Percentiles rank a stretch among this genome's conserved stretches.
Conservation (phyloP, 2,329 filamentous ascomycete species). For the Alternaria triticina region DNA sequence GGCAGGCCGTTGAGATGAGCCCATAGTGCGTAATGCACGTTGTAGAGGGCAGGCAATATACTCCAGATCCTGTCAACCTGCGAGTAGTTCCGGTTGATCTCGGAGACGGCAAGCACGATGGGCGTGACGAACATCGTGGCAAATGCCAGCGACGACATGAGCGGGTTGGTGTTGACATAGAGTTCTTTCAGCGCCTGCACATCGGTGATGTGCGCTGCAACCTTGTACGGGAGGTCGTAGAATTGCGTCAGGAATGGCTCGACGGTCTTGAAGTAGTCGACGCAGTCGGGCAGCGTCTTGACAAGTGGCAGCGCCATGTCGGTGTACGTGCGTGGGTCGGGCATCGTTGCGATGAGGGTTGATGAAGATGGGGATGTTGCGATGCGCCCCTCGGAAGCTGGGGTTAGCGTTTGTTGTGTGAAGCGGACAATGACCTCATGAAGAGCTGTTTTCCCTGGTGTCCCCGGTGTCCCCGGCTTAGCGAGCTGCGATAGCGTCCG, state of each 20-base stretch:
- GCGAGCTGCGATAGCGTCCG: constrained; percentile 15
- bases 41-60: constrained; percentile 84
- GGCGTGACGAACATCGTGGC: constrained; percentile 72
- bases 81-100: constrained; percentile 93
- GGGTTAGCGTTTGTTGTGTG: constrained; percentile 3
- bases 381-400: background rate
- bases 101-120: constrained; percentile 76
- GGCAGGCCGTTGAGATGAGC: constrained; percentile 75
- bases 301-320: constrained; percentile 69
- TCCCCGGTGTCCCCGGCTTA: constrained; percentile 9
- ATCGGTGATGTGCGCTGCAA: constrained; percentile 65
- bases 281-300: constrained; percentile 73
- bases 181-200: constrained; percentile 69
- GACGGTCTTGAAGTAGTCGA: constrained; percentile 76
- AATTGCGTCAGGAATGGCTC: constrained; percentile 76
- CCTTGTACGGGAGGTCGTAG: constrained; percentile 50
- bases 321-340: constrained; percentile 31
- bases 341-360: constrained; percentile 51
- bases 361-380: background rate
- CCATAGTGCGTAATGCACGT: constrained; percentile 84
- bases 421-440: constrained; percentile 35
- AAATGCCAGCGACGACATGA: constrained; percentile 75
- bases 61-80: constrained; percentile 95
- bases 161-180: constrained; percentile 85
- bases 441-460: constrained; percentile 20